Conservation (phyloP, 495 filamentous ascomycete species). For the Penicillium daleae region DNA sequence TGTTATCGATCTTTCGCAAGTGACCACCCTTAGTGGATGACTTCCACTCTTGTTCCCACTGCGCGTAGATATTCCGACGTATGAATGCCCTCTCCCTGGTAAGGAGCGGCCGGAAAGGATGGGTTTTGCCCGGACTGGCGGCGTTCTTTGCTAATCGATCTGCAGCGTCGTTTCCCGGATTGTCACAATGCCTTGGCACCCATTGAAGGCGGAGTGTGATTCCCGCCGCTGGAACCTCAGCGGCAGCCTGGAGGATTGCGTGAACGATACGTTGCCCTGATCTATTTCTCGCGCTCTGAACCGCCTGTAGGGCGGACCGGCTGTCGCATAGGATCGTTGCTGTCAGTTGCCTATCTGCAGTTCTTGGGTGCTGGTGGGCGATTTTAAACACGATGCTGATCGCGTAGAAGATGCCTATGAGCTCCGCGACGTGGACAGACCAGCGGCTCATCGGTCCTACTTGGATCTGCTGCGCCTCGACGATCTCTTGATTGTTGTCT, state of each 20-base stretch:
- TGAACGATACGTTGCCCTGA: slow-evolving; percentile 28
- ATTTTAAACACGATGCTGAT: slow-evolving; percentile 21
- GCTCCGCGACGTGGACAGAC: slow-evolving; percentile 30
- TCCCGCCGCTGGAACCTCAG: slow-evolving; percentile 15
- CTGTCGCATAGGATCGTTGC: slow-evolving; percentile 24
- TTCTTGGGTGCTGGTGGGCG: slow-evolving; percentile 8
- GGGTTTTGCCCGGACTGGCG: slow-evolving; percentile 17
- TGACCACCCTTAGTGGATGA: slow-evolving; percentile 11
- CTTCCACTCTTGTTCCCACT: slow-evolving; percentile 26
- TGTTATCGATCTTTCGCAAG: slow-evolving; percentile 17
- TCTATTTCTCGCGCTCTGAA: slow-evolving; percentile 20
- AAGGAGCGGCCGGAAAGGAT: slow-evolving; percentile 21
- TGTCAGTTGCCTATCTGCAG: neutral
- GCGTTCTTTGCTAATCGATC: slow-evolving; percentile 18
- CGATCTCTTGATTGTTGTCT: slow-evolving; percentile 9
- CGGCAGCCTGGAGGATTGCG: slow-evolving; percentile 21
- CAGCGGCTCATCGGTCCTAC: slow-evolving; percentile 27
- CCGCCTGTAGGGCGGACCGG: slow-evolving; percentile 24
- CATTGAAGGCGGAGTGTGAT: slow-evolving; percentile 25
- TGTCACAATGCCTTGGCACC: slow-evolving; percentile 24
- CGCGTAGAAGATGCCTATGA: slow-evolving; percentile 28
- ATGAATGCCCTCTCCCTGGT: slow-evolving; percentile 20
- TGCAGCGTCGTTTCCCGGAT: slow-evolving; percentile 19
- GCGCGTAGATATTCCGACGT: slow-evolving; percentile 2
- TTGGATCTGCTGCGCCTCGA: slow-evolving; percentile 22